Conservation (phyloP, 805 yeast species). For the Saturnispora galanensis region DNA sequence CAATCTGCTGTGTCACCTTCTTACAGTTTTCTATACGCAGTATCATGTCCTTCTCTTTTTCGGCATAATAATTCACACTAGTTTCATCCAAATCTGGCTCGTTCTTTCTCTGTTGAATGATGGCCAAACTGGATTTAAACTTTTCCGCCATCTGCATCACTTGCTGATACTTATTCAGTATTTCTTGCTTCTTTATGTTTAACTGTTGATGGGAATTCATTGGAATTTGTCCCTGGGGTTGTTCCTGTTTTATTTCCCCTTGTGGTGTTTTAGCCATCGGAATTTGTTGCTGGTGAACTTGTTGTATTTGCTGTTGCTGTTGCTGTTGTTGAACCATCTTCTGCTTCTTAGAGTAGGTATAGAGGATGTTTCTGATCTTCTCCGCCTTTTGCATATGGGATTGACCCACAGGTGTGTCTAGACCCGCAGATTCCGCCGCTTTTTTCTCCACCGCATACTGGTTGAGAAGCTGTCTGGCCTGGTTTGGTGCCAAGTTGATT, state of each 20-base stretch:
- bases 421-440: constrained; percentile 54
- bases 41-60: constrained; percentile 40
- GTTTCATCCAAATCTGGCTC: constrained; percentile 37
- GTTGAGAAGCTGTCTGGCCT: constrained; percentile 48
- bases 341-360: constrained; percentile 30
- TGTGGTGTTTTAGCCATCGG: constrained; percentile 8
- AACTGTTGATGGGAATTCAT: constrained; percentile 18
- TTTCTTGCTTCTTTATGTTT: constrained; percentile 22
- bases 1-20: constrained; percentile 31
- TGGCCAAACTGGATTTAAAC: constrained; percentile 39
- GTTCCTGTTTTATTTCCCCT: background rate
- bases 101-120: constrained; percentile 39
- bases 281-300: constrained; percentile 7
- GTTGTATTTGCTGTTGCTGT: constrained; percentile 10
- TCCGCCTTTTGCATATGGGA: constrained; percentile 56
- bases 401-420: constrained; percentile 49
- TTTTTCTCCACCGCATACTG: constrained; percentile 51
- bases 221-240: constrained; percentile 8
- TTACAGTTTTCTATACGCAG: constrained; percentile 40
- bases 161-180: constrained; percentile 30
- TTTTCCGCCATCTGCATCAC: constrained; percentile 39
- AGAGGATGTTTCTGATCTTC: constrained; percentile 48
- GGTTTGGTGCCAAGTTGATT: constrained; percentile 28
- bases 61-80: constrained; percentile 33
- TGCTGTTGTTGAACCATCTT: constrained; percentile 23